Base-by-base conservation (phyloP, 805 yeast species). In the Metschnikowia gelsemii region DNA sequence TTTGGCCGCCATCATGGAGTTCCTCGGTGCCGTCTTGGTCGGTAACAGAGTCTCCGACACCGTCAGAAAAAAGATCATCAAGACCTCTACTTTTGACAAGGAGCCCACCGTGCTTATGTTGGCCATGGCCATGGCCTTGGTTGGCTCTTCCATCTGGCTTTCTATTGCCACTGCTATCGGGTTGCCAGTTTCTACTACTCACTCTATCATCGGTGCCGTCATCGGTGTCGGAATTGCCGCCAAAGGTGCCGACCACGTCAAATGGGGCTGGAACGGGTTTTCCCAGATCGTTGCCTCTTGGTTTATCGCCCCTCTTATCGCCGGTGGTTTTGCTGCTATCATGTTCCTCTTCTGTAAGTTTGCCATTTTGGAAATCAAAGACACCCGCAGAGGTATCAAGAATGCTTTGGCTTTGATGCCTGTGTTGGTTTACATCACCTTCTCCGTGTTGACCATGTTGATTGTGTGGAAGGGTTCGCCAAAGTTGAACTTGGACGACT, bases 391-490 rank as follows among this genome's bases (percentile, higher is more conserved):
- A 13, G 70, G 76, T 22, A 55, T 80, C 38, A 73, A 74, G 61
- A 71, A 76, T 49, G 88, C 82, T 3, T 67, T 85, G 49, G 28
- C 70, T 7, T 57, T 79, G 32, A 79, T 80, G 49, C 90, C 89
- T 8, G 38, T 73, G 18, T 72, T 82, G 58, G 83, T 84, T 16
- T 82, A 76, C 50, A 56, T 69, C 27, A 75, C 87, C 18, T 79
- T 80, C 43, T 59, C 81, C 29, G 73, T 83, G 36, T 70, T 84
- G 53, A 81, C 89, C 44, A 82, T 85, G 85, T 73, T 83, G 62
- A 79, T 84, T 57, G 87, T 81, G 27, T 82, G 87, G 86, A 83
- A 84, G 60, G 90, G 89, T 54, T 82, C 90, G 41, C 88, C 90
- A 54, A 73, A 74, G 49, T 72, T 84, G 52, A 64, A 78, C 20